Conservation (phyloP, 108 stramenopile genomes). For the Pseudonitzschia delicatissima region DNA sequence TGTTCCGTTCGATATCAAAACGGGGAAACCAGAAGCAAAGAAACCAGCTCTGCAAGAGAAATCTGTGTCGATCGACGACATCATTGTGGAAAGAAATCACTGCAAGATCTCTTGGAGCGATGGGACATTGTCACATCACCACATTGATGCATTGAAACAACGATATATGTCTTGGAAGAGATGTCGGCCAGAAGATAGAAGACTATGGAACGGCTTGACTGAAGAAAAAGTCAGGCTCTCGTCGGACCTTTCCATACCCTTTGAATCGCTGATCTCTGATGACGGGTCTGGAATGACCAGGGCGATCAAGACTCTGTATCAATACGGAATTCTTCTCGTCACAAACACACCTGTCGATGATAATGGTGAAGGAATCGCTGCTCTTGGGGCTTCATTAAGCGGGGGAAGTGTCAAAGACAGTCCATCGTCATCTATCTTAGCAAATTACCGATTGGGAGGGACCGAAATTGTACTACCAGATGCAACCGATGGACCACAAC, state of each 20-base stretch:
- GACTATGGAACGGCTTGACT: conserved; percentile 57
- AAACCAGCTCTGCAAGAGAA: background rate
- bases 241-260: conserved; percentile 42
- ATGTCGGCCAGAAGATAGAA: conserved; percentile 32
- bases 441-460: conserved; percentile 24
- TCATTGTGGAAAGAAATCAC: background rate
- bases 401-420: conserved; percentile 43
- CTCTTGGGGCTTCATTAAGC: conserved; percentile 47
- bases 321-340: conserved; percentile 70
- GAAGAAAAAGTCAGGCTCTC: conserved; percentile 53
- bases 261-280: conserved; percentile 38
- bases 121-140: conserved; percentile 28
- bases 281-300: conserved; percentile 32
- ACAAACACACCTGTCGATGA: conserved; percentile 56
- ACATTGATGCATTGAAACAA: conserved; percentile 39
- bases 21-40: conserved; percentile 44
- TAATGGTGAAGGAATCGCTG: conserved; percentile 41
- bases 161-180: conserved; percentile 21
- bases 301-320: conserved; percentile 55
- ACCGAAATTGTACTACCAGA: conserved; percentile 28
- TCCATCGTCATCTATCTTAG: conserved; percentile 23
- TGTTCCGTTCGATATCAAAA: conserved; percentile 46
- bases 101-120: conserved; percentile 42
- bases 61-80: conserved; percentile 9
- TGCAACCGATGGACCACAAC: conserved; percentile 70